These are phyloP conservation scores for Schoenoplectus tabernaemontani DNA, from an alignment of 202 grass and related monocot species.

Conservation along the genomic window DNA sequence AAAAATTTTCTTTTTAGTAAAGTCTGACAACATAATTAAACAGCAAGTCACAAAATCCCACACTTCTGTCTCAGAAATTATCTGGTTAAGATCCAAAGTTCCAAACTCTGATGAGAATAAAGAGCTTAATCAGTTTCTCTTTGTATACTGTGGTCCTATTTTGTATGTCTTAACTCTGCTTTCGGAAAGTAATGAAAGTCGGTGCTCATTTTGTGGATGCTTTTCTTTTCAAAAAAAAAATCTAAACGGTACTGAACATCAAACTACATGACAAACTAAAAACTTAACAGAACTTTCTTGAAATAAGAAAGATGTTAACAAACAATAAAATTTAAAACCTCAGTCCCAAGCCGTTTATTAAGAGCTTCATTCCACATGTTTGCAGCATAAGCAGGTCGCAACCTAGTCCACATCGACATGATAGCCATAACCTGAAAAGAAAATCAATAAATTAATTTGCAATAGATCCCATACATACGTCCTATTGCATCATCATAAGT, in stretches of 20 bases:
- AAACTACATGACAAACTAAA: background rate
- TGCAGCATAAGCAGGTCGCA: conserved; percentile 86
- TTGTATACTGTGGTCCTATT: too few species aligned
- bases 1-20: too few species aligned
- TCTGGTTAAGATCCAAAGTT: conserved; percentile 71
- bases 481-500: background rate
- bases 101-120: conserved; percentile 53
- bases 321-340: conserved; percentile 43
- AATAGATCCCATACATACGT: background rate
- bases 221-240: too few species aligned
- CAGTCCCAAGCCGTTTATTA: conserved; percentile 88
- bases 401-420: conserved; percentile 97
- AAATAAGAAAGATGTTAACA: background rate
- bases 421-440: conserved; percentile 78
- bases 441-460: background rate
- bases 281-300: background rate
- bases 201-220: too few species aligned
- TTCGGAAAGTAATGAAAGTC: too few species aligned
- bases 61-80: conserved; percentile 82
- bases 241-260: background rate
- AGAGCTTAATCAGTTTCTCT: conserved; percentile 16
- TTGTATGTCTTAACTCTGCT: too few species aligned
- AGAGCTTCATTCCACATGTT: conserved; percentile 99
- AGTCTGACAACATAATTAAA: too few species aligned
- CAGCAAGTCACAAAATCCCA: too few species aligned